These are phyloP conservation scores for Xanthoconium purpureum DNA, from an alignment of 768 basidiomycete genomes.

Conservation along the genomic window DNA sequence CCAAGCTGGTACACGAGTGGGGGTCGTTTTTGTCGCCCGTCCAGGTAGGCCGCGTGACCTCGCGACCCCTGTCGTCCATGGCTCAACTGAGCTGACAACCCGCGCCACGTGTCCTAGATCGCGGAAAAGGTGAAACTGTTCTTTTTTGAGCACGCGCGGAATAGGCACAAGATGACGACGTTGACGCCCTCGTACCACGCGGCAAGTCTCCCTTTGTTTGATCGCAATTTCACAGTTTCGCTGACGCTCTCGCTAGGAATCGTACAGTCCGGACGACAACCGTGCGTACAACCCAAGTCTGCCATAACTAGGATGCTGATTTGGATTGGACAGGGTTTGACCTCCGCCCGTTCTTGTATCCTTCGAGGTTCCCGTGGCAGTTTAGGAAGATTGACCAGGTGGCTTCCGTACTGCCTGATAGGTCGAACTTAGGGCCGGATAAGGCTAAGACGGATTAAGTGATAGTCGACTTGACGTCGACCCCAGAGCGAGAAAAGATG, in stretches of 20 bases:
- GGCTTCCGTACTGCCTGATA: slow-evolving; percentile 72
- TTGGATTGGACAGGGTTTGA: slow-evolving; percentile 69
- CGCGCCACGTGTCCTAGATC: slow-evolving; percentile 42
- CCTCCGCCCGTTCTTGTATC: slow-evolving; percentile 93
- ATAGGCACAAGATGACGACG: slow-evolving; percentile 98
- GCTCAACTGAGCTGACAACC: slow-evolving; percentile 35
- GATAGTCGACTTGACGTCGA: background rate
- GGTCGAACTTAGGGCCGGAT: slow-evolving; percentile 43
- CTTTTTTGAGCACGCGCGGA: slow-evolving; percentile 95
- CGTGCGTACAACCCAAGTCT: slow-evolving; percentile 47
- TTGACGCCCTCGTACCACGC: slow-evolving; percentile 93
- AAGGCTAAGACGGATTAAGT: slow-evolving; percentile 49
- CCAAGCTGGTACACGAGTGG: slow-evolving; percentile 94
- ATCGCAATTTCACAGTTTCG: background rate
- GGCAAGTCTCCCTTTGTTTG: slow-evolving; percentile 43
- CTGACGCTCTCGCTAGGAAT: slow-evolving; percentile 55
- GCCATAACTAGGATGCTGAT: background rate
- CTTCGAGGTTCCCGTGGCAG: slow-evolving; percentile 93
- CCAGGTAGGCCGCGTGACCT: slow-evolving; percentile 50
- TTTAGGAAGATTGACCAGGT: slow-evolving; percentile 93
- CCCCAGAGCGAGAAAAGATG: background rate
- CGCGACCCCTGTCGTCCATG: no score
- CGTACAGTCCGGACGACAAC: slow-evolving; percentile 96
- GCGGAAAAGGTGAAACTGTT: slow-evolving; percentile 97
- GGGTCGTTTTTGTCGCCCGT: slow-evolving; percentile 76